Base-by-base conservation (phyloP, 2,329 filamentous ascomycete species). In the Aspergillus phoenicis region DNA sequence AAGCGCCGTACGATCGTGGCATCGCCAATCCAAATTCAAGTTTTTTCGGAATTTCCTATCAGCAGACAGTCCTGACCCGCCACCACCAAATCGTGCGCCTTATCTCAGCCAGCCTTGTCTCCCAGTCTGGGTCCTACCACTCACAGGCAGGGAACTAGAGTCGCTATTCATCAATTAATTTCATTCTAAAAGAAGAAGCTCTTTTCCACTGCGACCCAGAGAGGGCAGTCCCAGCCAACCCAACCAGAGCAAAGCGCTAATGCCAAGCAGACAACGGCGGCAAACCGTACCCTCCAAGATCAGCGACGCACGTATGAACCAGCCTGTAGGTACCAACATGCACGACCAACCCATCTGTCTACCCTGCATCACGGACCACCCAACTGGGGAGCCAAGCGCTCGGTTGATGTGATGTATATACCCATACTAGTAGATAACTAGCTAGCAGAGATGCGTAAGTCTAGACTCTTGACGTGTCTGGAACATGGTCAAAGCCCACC, bases 401-500 rank as follows among this genome's bases (percentile, higher is more conserved):
- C 20, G 45, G 20, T 24, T 22, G 20, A 22, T 47, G 10, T 24
- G 43, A 13, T n/a, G 6, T 15, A 48, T n/a, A 22, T n/a, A 15
- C 28, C 28, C 28, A 30, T 30, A 20, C 8, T 26, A 8, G 45
- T 43, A 20, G n/a, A 20, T 43, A 11, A 24, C 4, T 5, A 7
- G 15, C 45, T 11, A 8, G 13, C 26, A 8, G 20, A 24, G 15
- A 11, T n/a, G 13, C 22, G 22, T 17, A 28, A 36, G 22, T 28
- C 45, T 26, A 26, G 24, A 49, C 22, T 49, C 15, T 49, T 8
- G 45, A 49, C 24, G 45, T 49, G 45, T 26, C 45, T 30, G 22
- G 45, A 26, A 49, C 45, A 13, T 49, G 45, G 45, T 49, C 45
- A 24, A 49, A 49, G 45, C 45, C 45, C 45, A 49, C 33, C 33